Base-by-base conservation (phyloP, 2,329 filamentous ascomycete genomes). In the Botrytis squamosa region DNA sequence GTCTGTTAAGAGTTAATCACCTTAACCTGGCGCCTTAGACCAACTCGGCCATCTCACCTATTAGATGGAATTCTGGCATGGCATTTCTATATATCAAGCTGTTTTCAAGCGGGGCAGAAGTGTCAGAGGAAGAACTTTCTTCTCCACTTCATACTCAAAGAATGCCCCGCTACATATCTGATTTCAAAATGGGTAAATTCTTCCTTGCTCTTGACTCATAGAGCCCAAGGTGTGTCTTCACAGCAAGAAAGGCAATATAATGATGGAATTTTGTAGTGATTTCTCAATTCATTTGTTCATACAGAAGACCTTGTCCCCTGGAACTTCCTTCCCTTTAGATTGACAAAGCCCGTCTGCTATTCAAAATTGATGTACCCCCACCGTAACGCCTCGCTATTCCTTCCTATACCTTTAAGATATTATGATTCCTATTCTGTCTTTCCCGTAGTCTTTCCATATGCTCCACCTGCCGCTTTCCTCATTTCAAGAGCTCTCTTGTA, bases 401-500 rank as follows among this genome's bases (percentile, higher is more conserved):
- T 38, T 46, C 29, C 22, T 69, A 33, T 52, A 20, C 38, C 33
- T 33, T 46, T 40, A 52, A 60, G 46, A 68, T 22, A 22, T 46
- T 40, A 40, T 38, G 57, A 49, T 36, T 57, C 14, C 7, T 12
- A 49, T 29, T 60, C 46, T 25, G 22, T 33, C 29, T 69, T 59
- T 20, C 46, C 67, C 1, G 42, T 67, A 36, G 80, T 80, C 72
- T 81, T 81, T 38, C 80, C 80, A 75, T 81, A 81, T 4, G 91
- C 92, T 7, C 93, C 93, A 25, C 93, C 93, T 75, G 89, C 88
- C 74, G 89, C 85, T 82, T 92, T 93, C 78, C 92, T 88, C 85
- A 96, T 88, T 82, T 98, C 95, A 75, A 99, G 84, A 20, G 96
- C 96, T 73, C 92, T 89, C 82, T 95, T 97, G 81, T 99, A 99